Percentiles rank a stretch among this genome's conserved stretches.
Conservation (phyloP, 1,139 yeast species). For the Magnusiomyces paraingens region DNA sequence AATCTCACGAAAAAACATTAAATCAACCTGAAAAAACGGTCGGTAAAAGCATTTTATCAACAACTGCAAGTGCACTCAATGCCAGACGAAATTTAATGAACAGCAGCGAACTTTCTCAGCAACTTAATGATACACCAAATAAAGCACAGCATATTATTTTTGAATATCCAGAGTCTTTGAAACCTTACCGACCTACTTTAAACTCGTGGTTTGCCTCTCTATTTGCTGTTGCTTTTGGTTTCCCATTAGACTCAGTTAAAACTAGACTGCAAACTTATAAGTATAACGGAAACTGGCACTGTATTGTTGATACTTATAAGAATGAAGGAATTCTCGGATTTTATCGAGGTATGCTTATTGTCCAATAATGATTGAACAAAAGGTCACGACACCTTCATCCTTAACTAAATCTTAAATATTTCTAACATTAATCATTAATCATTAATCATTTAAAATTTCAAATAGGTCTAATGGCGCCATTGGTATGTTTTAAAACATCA, state of each 20-base stretch:
- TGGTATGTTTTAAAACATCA: slow-evolving; percentile 9
- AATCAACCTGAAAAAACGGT: too few species aligned
- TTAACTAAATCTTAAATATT: background rate
- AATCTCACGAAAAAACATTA: too few species aligned
- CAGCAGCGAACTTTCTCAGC: too few species aligned
- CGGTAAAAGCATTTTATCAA: too few species aligned
- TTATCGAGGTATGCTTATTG: slow-evolving; percentile 57
- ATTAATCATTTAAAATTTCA: background rate
- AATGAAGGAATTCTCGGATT: slow-evolving; percentile 67
- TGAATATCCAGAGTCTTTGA: slow-evolving; percentile 39
- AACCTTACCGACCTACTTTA: slow-evolving; percentile 53
- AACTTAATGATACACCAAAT: too few species aligned
- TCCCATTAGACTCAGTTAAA: slow-evolving; percentile 78
- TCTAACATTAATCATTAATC: background rate
- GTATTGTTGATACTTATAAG: slow-evolving; percentile 49
- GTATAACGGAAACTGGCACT: slow-evolving; percentile 52
- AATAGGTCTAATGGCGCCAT: slow-evolving; percentile 23
- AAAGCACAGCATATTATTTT: slow-evolving; percentile 8
- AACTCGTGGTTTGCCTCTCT: slow-evolving; percentile 60
- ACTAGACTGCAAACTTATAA: slow-evolving; percentile 79
- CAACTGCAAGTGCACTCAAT: too few species aligned
- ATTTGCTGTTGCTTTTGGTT: slow-evolving; percentile 65
- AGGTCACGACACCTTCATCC: too few species aligned
- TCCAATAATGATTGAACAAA: background rate
- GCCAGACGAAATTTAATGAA: too few species aligned